A percentile compares a stretch with the other conserved stretches of the same genome.
Conservation (phyloP, 768 basidiomycete species). For the Russula sp. region DNA sequence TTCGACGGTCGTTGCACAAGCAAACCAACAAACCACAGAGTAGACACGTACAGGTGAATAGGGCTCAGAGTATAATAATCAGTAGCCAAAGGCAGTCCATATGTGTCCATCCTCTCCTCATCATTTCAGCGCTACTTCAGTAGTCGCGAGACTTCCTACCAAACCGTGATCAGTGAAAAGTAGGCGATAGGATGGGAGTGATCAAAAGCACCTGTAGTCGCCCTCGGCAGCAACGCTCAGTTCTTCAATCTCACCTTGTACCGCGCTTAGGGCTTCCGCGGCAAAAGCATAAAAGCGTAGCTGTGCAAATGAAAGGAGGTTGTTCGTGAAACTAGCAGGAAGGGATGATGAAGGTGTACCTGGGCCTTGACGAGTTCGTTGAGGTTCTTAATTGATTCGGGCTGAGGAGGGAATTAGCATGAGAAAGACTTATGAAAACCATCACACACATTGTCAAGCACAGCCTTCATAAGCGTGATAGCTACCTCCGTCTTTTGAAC, state of each 20-base stretch:
- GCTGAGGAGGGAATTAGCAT: conserved; percentile 41
- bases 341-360: conserved; percentile 32
- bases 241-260: conserved; percentile 92
- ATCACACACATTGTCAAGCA: conserved; percentile 83
- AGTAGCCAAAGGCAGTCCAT: conserved; percentile 13
- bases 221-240: conserved; percentile 89
- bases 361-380: conserved; percentile 91
- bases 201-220: conserved; percentile 68
- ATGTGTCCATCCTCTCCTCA: conserved; percentile 5
- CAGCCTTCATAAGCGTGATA: conserved; percentile 96
- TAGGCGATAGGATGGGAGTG: background rate
- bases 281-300: conserved; percentile 67
- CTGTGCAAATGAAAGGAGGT: conserved; percentile 31
- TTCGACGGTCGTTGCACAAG: conserved; percentile 10
- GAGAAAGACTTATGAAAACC: background rate
- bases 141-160: conserved; percentile 85
- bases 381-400: conserved; percentile 92
- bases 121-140: conserved; percentile 47
- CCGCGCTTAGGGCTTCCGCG: conserved; percentile 72
- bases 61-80: conserved; percentile 14
- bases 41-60: conserved; percentile 14
- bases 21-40: conserved; percentile 13
- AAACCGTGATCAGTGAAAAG: conserved; percentile 3
- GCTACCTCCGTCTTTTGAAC: conserved; percentile 98
- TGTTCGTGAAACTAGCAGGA: background rate